Evolutionary conservation across 2,329 filamentous ascomycete genomes (phyloP), one percentile per base, ranked within the genome.

Genomic region (Didymosphaeria variabile): DNA sequence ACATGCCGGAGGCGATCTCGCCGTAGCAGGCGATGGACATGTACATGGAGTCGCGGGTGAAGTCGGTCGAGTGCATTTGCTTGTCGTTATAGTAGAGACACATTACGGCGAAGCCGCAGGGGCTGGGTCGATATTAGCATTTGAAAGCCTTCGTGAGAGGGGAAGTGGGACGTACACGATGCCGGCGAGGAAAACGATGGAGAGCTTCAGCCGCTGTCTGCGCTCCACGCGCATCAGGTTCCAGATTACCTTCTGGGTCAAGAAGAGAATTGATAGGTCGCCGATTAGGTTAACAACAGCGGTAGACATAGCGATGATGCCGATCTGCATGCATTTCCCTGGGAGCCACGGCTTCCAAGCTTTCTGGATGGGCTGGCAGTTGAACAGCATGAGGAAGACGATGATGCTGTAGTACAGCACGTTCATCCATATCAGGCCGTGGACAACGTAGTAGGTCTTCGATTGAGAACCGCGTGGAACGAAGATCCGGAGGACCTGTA

Each of bases 11-110:
- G 1, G 58, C 56, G 21, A 67, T 65, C 47, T 67, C 65, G 23
- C 62, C 65, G 46, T 65, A 62, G 59, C 65, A 67, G 7, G 63
- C 65, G 8, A 63, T 53, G 5, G 42, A 34, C 65, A 67, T 67
- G 32, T 59, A 49, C 17, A 59, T 51, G 8, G 60, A 49, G 40
- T 58, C 34, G 60, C 61, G 45, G 52, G 54, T 29, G 29, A 63
- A 58, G 49, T 67, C 65, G 5, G 31, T 23, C 4, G 29, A 26
- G 29, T 60, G 45, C 46, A 59, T 51, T 21, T 47, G 38, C n/a
- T 51, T 42, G 34, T 44, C 42, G 56, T 60, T 67, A 60, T 65
- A 67, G 54, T 60, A 62, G 40, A 67, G 61, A 29, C 65, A 67
- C 50, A 67, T 51, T 6, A 52, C 55, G 1, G 60, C 55, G 49